phyloP scores from a whole-genome alignment of 164 flowering plant species.

The Nymphaea colorata region DNA sequence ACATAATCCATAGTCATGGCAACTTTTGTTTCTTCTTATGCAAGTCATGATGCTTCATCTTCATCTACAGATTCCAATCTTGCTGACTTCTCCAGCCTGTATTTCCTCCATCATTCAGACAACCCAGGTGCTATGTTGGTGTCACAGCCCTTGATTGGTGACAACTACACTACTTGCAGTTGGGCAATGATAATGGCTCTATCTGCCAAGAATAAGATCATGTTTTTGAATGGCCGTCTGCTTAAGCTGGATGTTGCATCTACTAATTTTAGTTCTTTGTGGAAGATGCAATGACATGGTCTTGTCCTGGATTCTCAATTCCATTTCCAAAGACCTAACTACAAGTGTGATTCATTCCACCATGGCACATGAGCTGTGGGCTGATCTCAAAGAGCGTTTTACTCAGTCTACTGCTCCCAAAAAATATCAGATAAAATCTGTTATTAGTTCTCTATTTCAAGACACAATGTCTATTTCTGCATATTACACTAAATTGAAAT shows the following conservation, averaged over 20 bases:
- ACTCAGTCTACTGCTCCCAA: background rate
- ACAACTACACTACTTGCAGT: background rate
- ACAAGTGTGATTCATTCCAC: background rate
- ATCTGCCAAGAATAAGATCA: background rate
- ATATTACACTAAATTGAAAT: conserved; percentile 7
- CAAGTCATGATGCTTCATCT: too few species aligned
- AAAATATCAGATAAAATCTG: background rate
- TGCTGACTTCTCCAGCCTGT: background rate
- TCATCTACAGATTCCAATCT: too few species aligned
- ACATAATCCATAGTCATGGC: too few species aligned
- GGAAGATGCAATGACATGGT: conserved; percentile 1
- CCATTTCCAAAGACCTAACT: background rate
- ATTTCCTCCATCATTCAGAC: background rate
- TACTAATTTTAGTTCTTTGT: background rate
- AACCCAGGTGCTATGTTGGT: background rate
- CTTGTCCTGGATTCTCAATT: background rate
- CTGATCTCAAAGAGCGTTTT: background rate
- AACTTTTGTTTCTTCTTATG: too few species aligned
- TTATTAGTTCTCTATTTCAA: background rate
- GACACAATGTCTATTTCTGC: conserved; percentile 2
- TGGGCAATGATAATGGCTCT: background rate
- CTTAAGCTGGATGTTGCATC: background rate
- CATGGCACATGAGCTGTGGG: background rate
- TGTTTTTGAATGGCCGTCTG: background rate
- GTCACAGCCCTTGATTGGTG: too few species aligned